Percentiles rank a stretch among this genome's conserved stretches.
These are phyloP conservation scores for Tilletia horrida DNA, from an alignment of 1,284 basidiomycete genomes.

Conservation along the genomic window DNA sequence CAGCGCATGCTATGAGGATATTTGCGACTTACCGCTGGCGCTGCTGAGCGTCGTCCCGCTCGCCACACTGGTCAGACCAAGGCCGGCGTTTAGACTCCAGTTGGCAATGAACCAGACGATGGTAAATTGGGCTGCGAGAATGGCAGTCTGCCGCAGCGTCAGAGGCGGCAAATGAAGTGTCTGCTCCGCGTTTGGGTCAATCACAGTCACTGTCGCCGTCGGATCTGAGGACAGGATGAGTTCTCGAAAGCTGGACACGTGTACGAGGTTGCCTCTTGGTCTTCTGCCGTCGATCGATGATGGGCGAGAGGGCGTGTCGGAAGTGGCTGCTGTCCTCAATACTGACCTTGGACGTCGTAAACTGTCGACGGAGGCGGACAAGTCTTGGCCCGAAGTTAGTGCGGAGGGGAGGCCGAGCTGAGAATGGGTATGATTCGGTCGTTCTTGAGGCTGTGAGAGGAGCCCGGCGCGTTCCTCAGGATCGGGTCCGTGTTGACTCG, in stretches of 20 bases:
- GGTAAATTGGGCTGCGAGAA: constrained; percentile 47
- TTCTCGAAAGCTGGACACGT: constrained; percentile 6
- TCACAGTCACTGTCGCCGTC: background rate
- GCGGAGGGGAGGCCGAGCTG: background rate
- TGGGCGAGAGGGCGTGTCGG: constrained; percentile 29
- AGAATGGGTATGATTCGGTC: background rate
- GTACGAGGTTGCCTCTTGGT: constrained; percentile 28
- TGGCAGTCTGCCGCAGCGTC: constrained; percentile 42
- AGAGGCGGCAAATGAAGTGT: constrained; percentile 34
- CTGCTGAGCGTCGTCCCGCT: constrained; percentile 59
- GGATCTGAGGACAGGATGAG: background rate
- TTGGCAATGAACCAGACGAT: constrained; percentile 53
- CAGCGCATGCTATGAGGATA: too few relatives aligned
- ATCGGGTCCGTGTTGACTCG: background rate
- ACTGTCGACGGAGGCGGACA: constrained; percentile 13
- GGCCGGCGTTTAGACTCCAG: constrained; percentile 48
- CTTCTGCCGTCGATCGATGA: constrained; percentile 50
- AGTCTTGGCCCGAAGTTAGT: background rate
- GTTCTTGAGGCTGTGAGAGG: background rate
- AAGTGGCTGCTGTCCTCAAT: background rate
- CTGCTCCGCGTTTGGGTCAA: background rate
- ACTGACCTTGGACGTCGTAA: constrained; percentile 11
- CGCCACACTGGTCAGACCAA: constrained; percentile 50
- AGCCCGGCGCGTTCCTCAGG: background rate
- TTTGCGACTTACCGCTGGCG: constrained; percentile 60